phyloP scores from a whole-genome alignment of 139 green algal species.

The Mesostigma viride region DNA sequence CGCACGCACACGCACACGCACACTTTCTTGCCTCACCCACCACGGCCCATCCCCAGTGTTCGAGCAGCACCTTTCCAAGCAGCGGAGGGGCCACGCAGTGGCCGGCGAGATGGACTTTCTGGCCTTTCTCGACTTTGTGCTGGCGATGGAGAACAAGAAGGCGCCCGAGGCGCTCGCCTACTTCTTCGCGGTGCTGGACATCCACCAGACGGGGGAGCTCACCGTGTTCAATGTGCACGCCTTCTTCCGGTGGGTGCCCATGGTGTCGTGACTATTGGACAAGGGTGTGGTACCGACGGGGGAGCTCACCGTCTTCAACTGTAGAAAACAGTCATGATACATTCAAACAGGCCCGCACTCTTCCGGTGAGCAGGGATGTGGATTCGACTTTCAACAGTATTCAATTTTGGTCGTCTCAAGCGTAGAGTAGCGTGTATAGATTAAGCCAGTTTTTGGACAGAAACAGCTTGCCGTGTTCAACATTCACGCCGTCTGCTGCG shows the following conservation, averaged over 20 bases:
- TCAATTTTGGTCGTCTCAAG: too few relatives aligned
- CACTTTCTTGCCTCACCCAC: background rate
- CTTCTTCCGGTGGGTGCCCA: slow-evolving; percentile 13
- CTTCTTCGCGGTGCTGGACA: slow-evolving; percentile 38
- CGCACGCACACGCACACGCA: background rate
- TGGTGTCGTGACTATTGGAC: background rate
- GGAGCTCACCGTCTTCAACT: background rate
- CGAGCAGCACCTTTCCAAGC: slow-evolving; percentile 24
- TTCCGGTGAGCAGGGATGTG: too few relatives aligned
- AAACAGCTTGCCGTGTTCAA: too few relatives aligned
- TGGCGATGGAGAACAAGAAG: slow-evolving; percentile 32
- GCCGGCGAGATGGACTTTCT: slow-evolving; percentile 28
- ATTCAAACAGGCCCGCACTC: background rate
- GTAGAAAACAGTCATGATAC: background rate
- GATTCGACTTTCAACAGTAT: too few relatives aligned
- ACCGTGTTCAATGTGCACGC: slow-evolving; percentile 26
- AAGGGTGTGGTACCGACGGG: background rate
- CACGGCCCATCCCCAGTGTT: slow-evolving; percentile 10
- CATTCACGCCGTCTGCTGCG: too few relatives aligned
- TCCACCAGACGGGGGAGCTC: slow-evolving; percentile 20
- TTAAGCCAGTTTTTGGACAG: too few relatives aligned
- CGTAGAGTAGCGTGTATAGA: too few relatives aligned
- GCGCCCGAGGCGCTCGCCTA: slow-evolving; percentile 29
- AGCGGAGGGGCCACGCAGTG: background rate
- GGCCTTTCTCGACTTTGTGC: slow-evolving; percentile 31